Percentiles rank a stretch among this genome's conserved stretches.
Evolutionary conservation across 257 asterid genomes (phyloP).

Genomic region (Anisodus tanguticus): DNA sequence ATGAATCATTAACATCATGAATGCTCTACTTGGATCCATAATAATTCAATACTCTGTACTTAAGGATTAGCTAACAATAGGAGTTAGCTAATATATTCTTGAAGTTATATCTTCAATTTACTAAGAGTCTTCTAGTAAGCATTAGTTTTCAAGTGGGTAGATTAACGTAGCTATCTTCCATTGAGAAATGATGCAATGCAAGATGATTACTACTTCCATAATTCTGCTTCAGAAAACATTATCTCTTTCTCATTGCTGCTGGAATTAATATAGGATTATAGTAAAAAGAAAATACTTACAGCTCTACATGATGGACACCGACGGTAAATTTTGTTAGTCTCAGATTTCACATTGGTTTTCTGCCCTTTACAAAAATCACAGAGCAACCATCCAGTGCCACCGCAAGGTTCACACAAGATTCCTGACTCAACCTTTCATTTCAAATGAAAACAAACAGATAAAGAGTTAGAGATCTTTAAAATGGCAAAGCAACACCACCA

Average conservation of each 20-base stretch:
- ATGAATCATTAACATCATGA: too few relatives aligned
- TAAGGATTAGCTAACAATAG: too few relatives aligned
- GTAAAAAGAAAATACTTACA: conserved; percentile 48
- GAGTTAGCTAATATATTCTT: too few relatives aligned
- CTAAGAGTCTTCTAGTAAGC: too few relatives aligned
- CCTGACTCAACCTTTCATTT: conserved; percentile 54
- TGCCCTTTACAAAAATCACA: conserved; percentile 84
- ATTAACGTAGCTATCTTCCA: not conserved
- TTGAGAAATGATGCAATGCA: not conserved
- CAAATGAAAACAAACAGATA: not conserved
- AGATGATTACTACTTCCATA: not conserved
- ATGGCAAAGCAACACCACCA: not conserved
- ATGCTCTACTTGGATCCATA: too few relatives aligned
- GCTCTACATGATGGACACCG: conserved; percentile 88
- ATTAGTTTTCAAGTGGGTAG: too few relatives aligned
- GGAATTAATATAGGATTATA: not conserved
- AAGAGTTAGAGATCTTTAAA: not conserved
- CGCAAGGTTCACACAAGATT: conserved; percentile 58
- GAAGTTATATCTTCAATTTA: too few relatives aligned
- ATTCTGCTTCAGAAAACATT: not conserved
- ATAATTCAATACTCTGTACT: too few relatives aligned
- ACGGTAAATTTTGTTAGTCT: conserved; percentile 63
- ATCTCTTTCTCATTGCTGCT: not conserved
- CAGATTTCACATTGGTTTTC: conserved; percentile 68
- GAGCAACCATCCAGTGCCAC: conserved; percentile 71